Conservation (phyloP, 1,284 basidiomycete genomes). For the Cryptococcus floricola region DNA sequence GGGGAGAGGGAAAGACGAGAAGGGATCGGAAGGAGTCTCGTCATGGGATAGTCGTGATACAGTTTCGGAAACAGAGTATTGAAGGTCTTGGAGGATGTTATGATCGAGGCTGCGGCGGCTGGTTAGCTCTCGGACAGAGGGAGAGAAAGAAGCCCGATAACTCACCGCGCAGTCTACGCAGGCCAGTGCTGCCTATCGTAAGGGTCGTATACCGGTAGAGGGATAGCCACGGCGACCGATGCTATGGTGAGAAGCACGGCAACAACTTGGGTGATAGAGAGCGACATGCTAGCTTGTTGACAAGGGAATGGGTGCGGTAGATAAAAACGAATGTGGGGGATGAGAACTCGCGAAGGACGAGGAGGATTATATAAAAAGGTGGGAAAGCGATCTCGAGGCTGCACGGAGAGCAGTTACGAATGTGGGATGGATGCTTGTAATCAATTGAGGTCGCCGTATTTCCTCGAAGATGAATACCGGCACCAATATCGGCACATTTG, state of each 20-base stretch:
- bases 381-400: neutral
- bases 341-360: neutral
- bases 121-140: too few relatives aligned
- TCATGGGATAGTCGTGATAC: neutral
- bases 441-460: too few relatives aligned
- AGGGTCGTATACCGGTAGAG: neutral
- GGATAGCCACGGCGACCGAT: neutral
- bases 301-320: neutral
- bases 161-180: neutral
- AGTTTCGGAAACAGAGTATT: neutral
- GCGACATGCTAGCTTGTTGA: neutral
- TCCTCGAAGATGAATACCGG: too few relatives aligned
- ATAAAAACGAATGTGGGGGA: neutral
- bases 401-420: neutral
- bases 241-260: neutral
- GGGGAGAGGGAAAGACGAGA: neutral
- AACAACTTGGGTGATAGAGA: neutral
- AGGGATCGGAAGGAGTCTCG: neutral
- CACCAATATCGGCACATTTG: too few relatives aligned
- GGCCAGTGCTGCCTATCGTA: neutral
- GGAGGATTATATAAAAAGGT: neutral
- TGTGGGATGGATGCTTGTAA: neutral
- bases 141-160: neutral
- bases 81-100: neutral
- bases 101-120: too few relatives aligned